Base-by-base conservation (phyloP, 345 rosid genomes). In the Rhizophora apiculata region DNA sequence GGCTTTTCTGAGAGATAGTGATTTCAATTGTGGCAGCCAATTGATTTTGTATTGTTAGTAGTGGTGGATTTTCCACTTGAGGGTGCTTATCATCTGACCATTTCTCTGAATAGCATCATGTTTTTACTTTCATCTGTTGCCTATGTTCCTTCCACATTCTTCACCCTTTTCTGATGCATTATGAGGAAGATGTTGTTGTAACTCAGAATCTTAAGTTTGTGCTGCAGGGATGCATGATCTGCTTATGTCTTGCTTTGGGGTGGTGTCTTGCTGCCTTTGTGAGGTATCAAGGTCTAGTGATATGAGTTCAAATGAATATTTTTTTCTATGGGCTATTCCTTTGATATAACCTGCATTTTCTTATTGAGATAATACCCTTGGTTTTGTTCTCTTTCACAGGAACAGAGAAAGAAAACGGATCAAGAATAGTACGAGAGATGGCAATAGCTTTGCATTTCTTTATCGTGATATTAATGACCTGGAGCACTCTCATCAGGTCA, bases 241-340 rank as follows among this genome's bases (percentile, higher is more conserved):
- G 98, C 86, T 81, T 92, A 77, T n/a, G 24, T 76, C 98, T 95
- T 80, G 96, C 99, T 60, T n/a, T 89, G n/a, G 99, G 99, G 56
- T 95, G 98, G 99, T 87, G 80, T 52, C 67, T 80, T 63, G 99
- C 99, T 80, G 89, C 96, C 8, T 79, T 73, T 84, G 94, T 95
- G 85, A 92, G 99, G 99, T 95, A 90, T 65, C 20, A 29, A 49
- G 60, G 71, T 71, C 27, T 60, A 11, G 22, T 36, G 31, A n/a
- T 20, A 30, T 2, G 58, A 32, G 69, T 60, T 64, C 48, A 32
- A 9, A 48, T 61, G 37, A 21, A 48, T 30, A 46, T 56, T 34
- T 71, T 29, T 16, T 27, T 52, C 43, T 51, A 24, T 24, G 43
- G 49, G 65, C 57, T 59, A 37, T 46, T 31, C 9, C 70, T 67